Evolutionary conservation across 2,329 filamentous ascomycete genomes (phyloP).

Genomic region (Beauveria varroae): DNA sequence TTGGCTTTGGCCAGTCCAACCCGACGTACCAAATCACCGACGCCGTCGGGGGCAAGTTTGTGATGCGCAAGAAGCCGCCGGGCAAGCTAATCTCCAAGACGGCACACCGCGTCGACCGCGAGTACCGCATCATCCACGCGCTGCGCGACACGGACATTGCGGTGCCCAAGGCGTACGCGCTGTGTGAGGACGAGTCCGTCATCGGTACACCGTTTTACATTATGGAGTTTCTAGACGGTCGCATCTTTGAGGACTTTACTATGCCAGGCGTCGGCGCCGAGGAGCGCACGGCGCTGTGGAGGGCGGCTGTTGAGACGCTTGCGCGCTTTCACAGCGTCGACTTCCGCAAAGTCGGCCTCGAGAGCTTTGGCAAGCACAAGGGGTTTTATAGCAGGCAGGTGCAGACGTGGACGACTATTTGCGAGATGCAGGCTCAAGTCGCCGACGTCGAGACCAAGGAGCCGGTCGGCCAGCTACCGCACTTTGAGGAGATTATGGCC

Average conservation of each 20-base stretch:
- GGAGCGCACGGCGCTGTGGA: slow-evolving; percentile 77
- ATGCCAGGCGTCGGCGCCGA: slow-evolving; percentile 64
- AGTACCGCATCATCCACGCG: slow-evolving; percentile 84
- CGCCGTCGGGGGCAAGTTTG: slow-evolving; percentile 62
- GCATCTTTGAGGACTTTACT: slow-evolving; percentile 84
- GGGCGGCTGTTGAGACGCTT: slow-evolving; percentile 72
- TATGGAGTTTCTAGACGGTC: slow-evolving; percentile 91
- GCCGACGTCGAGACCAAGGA: slow-evolving; percentile 69
- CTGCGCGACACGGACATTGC: slow-evolving; percentile 73
- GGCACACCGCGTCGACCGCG: slow-evolving; percentile 92
- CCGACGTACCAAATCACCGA: slow-evolving; percentile 89
- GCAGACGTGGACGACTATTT: slow-evolving; percentile 73
- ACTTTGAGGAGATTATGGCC: slow-evolving; percentile 69
- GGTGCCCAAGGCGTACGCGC: slow-evolving; percentile 72
- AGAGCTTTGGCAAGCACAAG: slow-evolving; percentile 60
- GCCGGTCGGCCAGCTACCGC: slow-evolving; percentile 73
- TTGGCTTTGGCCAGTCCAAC: slow-evolving; percentile 95
- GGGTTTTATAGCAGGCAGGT: slow-evolving; percentile 87
- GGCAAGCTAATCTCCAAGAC: slow-evolving; percentile 87
- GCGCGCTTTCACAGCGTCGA: slow-evolving; percentile 77
- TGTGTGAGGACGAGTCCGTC: slow-evolving; percentile 75
- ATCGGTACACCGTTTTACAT: slow-evolving; percentile 93
- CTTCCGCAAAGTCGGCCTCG: slow-evolving; percentile 58
- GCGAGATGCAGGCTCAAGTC: slow-evolving; percentile 65
- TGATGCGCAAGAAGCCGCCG: slow-evolving; percentile 97